These are phyloP conservation scores for Quercus glauca DNA, from an alignment of 306 rosid species.

Conservation along the genomic window DNA sequence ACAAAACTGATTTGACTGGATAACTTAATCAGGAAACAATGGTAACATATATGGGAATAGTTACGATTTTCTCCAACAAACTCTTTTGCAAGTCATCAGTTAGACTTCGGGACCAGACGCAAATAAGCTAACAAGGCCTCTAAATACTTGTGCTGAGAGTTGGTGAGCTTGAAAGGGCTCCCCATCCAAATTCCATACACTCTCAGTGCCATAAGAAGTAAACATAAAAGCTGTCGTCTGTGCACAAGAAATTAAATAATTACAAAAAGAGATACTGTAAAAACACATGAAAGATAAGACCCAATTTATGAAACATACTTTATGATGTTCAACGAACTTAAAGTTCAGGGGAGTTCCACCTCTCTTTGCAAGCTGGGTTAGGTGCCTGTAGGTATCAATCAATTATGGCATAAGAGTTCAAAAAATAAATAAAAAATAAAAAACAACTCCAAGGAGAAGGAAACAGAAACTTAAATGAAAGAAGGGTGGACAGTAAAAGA, in stretches of 20 bases:
- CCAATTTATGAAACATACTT: slow-evolving; percentile 46
- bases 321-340: slow-evolving; percentile 84
- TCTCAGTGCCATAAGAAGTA: slow-evolving; percentile 70
- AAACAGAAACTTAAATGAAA: background rate
- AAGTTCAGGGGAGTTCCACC: slow-evolving; percentile 83
- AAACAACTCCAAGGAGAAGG: background rate
- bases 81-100: slow-evolving; percentile 7
- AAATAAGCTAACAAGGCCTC: slow-evolving; percentile 78
- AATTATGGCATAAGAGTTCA: background rate
- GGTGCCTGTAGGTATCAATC: slow-evolving; percentile 62
- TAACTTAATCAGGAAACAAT: slow-evolving; percentile 10
- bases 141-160: slow-evolving; percentile 86
- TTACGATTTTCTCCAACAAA: slow-evolving; percentile 16
- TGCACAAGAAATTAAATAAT: background rate
- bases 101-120: slow-evolving; percentile 86
- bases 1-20: background rate
- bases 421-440: background rate
- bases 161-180: slow-evolving; percentile 81
- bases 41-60: background rate
- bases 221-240: slow-evolving; percentile 84
- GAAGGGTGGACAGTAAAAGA: background rate
- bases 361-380: slow-evolving; percentile 72
- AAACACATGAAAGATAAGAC: background rate
- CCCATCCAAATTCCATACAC: slow-evolving; percentile 92
- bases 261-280: background rate